Base-by-base conservation (phyloP, 805 yeast species). In the Metschnikowia sp. region DNA sequence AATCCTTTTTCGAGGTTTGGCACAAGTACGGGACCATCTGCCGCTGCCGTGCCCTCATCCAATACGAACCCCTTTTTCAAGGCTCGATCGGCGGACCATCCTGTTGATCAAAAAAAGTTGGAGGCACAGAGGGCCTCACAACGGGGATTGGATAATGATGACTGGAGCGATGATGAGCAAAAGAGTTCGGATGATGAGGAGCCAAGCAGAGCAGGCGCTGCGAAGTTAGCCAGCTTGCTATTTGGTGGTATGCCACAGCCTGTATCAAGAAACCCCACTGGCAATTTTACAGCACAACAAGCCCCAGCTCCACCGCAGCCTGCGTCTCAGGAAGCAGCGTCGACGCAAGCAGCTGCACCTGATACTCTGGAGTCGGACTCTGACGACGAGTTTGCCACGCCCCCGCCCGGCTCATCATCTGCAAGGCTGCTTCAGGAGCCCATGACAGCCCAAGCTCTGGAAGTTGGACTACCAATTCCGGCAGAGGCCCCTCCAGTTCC, bases 91-190 rank as follows among this genome's bases (percentile, higher is more conserved):
- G 48, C 54, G 8, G 68, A 58, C 9, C 55, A 64, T 4, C 58
- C 56, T 2, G 67, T 82, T 53, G 88, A 84, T 58, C 68, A 78
- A 0, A 73, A 73, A 51, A 79, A 81, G 50, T 79, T 86, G 29
- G 84, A 82, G 47, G 84, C 83, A 2, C 91, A 86, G 64, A 74
- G 94, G 64, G 81, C 78, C 28, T 79, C 87, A 8, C 92, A 86
- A 62, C 74, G 91, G 64, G 84, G 84, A 4, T 57, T 69, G 36
- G 66, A 68, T 8, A 65, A 60, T 28, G 72, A 67, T 35, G 82
- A 69, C 47, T 77, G 77, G 68, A 81, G 81, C 50, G 80, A 77
- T 44, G 63, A 69, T 4, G 63, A 64, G 26, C 74, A 68, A 15
- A 64, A 61, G 39, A 70, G 69, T 11, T 78, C 77, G 11, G 80